phyloP scores from a whole-genome alignment of 495 filamentous ascomycete genomes.

The Cudoniella acicularis region DNA sequence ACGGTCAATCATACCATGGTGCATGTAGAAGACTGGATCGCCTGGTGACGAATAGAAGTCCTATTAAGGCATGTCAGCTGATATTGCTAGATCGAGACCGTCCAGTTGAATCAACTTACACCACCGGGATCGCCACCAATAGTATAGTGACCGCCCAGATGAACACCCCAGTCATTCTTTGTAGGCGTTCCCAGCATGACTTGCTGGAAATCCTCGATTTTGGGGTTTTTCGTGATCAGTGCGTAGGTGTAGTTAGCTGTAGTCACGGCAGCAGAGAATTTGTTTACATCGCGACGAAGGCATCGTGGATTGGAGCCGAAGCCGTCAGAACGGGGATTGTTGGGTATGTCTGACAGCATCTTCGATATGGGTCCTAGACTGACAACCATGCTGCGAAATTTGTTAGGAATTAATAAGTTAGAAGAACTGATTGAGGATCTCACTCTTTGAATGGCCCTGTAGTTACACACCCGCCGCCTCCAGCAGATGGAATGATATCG shows the following conservation, averaged over 20 bases:
- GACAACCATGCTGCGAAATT: not conserved
- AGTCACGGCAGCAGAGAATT: conserved; percentile 6
- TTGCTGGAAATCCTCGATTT: not conserved
- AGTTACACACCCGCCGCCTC: conserved; percentile 62
- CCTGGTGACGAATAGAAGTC: not conserved
- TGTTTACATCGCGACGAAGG: conserved; percentile 59
- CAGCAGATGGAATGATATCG: conserved; percentile 41
- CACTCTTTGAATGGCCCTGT: conserved; percentile 54
- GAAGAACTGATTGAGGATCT: too few relatives aligned
- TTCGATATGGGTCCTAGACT: not conserved
- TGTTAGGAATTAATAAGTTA: too few relatives aligned
- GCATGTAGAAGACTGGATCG: conserved; percentile 64
- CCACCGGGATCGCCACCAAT: conserved; percentile 58
- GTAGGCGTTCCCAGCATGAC: conserved; percentile 27
- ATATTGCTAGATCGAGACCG: not conserved
- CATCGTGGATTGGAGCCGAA: conserved; percentile 56
- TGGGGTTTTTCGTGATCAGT: not conserved
- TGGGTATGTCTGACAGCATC: not conserved
- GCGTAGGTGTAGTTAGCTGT: not conserved
- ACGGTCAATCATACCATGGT: conserved; percentile 66
- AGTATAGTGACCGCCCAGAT: conserved; percentile 60
- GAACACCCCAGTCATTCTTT: conserved; percentile 49
- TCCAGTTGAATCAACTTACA: conserved; percentile 16
- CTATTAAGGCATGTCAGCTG: not conserved
- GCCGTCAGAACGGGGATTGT: not conserved